phyloP scores from a whole-genome alignment of 2,329 filamentous ascomycete genomes.

The Fusarium scirpi region DNA sequence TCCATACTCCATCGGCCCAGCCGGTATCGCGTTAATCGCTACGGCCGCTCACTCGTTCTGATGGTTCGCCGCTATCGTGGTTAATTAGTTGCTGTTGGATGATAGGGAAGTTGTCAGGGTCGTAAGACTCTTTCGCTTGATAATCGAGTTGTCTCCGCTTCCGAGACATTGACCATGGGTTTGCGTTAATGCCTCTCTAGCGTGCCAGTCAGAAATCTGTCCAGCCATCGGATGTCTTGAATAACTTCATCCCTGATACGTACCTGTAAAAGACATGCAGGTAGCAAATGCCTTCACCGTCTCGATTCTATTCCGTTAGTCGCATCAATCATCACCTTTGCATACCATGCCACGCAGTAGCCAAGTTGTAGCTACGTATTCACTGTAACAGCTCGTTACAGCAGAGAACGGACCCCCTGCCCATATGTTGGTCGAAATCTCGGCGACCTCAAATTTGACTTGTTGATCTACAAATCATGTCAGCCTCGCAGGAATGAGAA shows the following conservation, averaged over 20 bases:
- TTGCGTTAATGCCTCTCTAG: constrained; percentile 26
- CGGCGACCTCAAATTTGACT: constrained; percentile 30
- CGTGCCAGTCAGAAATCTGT: constrained; percentile 9
- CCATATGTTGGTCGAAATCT: constrained; percentile 35
- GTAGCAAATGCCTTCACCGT: constrained; percentile 28
- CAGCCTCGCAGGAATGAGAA: constrained; percentile 38
- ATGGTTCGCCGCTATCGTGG: constrained; percentile 16
- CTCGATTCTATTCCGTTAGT: constrained; percentile 16
- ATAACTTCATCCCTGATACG: constrained; percentile 19
- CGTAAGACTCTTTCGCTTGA: constrained; percentile 14
- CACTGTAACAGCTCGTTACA: constrained; percentile 12
- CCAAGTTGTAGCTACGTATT: constrained; percentile 29
- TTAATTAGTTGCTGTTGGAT: constrained; percentile 38
- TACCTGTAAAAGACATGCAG: constrained; percentile 2
- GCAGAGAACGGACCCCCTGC: constrained; percentile 22
- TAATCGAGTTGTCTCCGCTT: constrained; percentile 15
- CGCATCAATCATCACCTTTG: constrained; percentile 32
- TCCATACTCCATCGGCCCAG: constrained; percentile 37
- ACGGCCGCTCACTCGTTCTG: constrained; percentile 15
- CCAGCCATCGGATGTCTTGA: constrained; percentile 4
- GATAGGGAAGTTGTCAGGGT: constrained; percentile 14
- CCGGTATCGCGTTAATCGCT: constrained; percentile 37
- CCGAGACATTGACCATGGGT: constrained; percentile 18
- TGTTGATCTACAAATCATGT: constrained; percentile 35
- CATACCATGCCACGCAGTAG: constrained; percentile 28